Evolutionary conservation across 805 yeast genomes (phyloP).

Genomic region (Kodamaea kakaduensis): DNA sequence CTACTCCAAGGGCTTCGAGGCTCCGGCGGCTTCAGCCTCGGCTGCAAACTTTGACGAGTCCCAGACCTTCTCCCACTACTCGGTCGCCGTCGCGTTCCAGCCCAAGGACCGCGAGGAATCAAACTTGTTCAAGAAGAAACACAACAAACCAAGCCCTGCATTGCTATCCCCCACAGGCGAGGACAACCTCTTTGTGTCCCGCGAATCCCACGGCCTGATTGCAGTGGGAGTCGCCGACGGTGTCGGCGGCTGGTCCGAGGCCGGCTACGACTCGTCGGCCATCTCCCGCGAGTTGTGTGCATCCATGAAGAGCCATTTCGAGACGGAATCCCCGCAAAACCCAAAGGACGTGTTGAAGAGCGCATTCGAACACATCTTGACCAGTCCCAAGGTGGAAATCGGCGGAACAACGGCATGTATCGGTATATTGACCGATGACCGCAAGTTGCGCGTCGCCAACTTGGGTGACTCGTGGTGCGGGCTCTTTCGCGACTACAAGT

Average conservation of each 20-base stretch:
- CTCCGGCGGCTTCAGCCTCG: constrained; percentile 17
- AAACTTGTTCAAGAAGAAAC: constrained; percentile 35
- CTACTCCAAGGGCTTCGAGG: constrained; percentile 6
- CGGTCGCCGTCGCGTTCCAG: constrained; percentile 65
- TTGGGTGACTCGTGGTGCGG: constrained; percentile 96
- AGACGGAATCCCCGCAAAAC: constrained; percentile 16
- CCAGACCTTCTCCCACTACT: constrained; percentile 36
- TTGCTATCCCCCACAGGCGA: constrained; percentile 61
- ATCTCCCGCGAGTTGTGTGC: constrained; percentile 76
- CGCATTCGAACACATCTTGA: constrained; percentile 54
- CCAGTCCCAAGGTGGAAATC: constrained; percentile 63
- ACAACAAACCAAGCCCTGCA: constrained; percentile 37
- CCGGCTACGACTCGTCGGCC: constrained; percentile 86
- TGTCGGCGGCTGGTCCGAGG: constrained; percentile 95
- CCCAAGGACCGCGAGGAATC: constrained; percentile 65
- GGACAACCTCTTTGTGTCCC: constrained; percentile 62
- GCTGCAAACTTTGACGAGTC: constrained; percentile 20
- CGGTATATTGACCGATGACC: constrained; percentile 59
- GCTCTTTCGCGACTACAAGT: constrained; percentile 61
- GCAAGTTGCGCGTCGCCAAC: constrained; percentile 66
- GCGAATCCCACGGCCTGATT: constrained; percentile 37
- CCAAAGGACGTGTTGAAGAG: constrained; percentile 49
- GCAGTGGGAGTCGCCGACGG: constrained; percentile 92
- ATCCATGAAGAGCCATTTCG: constrained; percentile 44
- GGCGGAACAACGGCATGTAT: constrained; percentile 94